phyloP scores from a whole-genome alignment of 805 yeast genomes.

The Priceomyces castillae region DNA sequence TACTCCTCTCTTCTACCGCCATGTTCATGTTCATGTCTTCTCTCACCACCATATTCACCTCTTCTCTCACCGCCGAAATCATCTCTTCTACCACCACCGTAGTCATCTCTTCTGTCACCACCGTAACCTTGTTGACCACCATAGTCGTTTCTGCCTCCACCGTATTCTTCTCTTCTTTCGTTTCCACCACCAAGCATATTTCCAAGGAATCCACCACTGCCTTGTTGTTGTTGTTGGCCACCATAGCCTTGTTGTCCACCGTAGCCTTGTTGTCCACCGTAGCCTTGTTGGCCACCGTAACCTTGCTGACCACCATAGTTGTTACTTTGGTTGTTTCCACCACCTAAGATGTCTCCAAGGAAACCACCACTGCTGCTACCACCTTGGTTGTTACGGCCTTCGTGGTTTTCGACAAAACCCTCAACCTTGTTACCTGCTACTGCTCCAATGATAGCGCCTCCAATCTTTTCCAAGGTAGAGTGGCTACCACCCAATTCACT shows the following conservation, averaged over 20 bases:
- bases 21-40: slow-evolving; percentile 14
- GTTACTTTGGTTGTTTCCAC: slow-evolving; percentile 3
- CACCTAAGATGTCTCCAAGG: slow-evolving; percentile 6
- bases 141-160: slow-evolving; percentile 4
- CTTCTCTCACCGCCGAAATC: slow-evolving; percentile 10
- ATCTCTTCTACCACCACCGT: slow-evolving; percentile 10
- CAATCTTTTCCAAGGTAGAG: slow-evolving; percentile 43
- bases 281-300: slow-evolving; percentile 11
- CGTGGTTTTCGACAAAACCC: slow-evolving; percentile 31
- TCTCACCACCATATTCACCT: slow-evolving; percentile 9
- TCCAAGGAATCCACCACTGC: slow-evolving; percentile 4
- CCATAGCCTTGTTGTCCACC: slow-evolving; percentile 5
- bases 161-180: slow-evolving; percentile 6
- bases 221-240: slow-evolving; percentile 9
- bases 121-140: slow-evolving; percentile 6
- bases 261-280: slow-evolving; percentile 11
- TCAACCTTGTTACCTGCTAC: slow-evolving; percentile 50
- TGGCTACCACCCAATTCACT: slow-evolving; percentile 40
- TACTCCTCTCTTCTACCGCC: neutral
- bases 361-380: slow-evolving; percentile 6
- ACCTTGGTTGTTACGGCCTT: slow-evolving; percentile 4
- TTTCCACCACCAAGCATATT: slow-evolving; percentile 9
- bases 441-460: slow-evolving; percentile 58
- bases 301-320: slow-evolving; percentile 6
- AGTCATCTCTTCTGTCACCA: slow-evolving; percentile 8